Conservation (phyloP, 495 filamentous ascomycete genomes). For the Penicillium flavigenum region DNA sequence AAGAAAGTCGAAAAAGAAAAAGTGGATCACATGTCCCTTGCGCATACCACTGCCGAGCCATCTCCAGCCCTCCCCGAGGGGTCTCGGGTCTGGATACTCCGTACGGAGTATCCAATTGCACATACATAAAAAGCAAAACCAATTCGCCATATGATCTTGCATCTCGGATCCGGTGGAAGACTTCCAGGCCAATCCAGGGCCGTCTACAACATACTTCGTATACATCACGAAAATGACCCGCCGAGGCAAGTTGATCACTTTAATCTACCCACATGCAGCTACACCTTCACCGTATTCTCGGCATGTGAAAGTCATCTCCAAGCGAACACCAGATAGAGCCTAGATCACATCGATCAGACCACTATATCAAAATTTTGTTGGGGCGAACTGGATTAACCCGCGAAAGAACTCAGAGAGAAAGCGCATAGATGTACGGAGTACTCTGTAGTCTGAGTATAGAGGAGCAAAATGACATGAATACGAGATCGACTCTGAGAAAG, state of each 20-base stretch:
- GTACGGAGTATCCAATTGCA: neutral
- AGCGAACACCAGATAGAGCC: neutral
- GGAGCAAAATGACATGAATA: too few species aligned
- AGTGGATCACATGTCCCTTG: conserved; percentile 17
- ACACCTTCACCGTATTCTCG: conserved; percentile 11
- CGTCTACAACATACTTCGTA: neutral
- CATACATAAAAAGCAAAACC: neutral
- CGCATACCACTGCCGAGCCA: conserved; percentile 10
- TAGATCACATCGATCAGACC: conserved; percentile 1
- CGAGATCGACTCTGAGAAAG: neutral
- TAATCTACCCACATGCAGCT: conserved; percentile 15
- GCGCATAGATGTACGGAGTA: too few species aligned
- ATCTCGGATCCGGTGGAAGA: neutral
- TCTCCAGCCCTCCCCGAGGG: neutral
- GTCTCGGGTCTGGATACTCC: neutral
- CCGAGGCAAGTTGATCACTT: conserved; percentile 24
- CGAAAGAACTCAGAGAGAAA: too few species aligned
- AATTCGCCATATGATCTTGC: conserved; percentile 21
- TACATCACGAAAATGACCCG: conserved; percentile 28
- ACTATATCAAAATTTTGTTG: neutral
- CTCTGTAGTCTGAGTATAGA: too few species aligned
- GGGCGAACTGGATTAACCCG: neutral
- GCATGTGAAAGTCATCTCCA: conserved; percentile 20
- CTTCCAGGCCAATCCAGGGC: conserved; percentile 12
- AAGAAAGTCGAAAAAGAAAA: conserved; percentile 11